These are phyloP conservation scores for Geoglossum glabrum DNA, from an alignment of 495 filamentous ascomycete genomes.

Conservation along the genomic window DNA sequence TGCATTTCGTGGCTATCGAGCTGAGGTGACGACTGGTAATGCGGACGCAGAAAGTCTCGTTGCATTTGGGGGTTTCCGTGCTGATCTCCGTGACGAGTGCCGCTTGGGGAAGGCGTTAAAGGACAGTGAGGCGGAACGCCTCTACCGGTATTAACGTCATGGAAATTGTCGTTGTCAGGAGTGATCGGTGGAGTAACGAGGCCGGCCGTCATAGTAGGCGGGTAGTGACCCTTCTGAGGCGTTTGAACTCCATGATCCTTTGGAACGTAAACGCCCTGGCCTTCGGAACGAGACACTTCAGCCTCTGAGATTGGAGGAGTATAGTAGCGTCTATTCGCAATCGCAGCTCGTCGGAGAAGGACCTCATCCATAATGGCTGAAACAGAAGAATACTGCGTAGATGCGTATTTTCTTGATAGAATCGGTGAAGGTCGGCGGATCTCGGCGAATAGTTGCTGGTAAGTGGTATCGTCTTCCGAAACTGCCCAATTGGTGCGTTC, in stretches of 20 bases:
- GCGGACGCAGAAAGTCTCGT: not conserved
- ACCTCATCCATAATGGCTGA: slow-evolving; percentile 69
- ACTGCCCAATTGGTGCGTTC: slow-evolving; percentile 60
- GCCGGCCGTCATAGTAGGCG: slow-evolving; percentile 47
- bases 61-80: not conserved
- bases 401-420: slow-evolving; percentile 72
- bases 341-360: slow-evolving; percentile 60
- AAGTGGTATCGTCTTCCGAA: slow-evolving; percentile 54
- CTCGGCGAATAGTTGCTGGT: slow-evolving; percentile 69
- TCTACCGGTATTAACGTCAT: not conserved
- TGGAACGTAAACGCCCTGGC: slow-evolving; percentile 24
- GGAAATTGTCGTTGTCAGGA: slow-evolving; percentile 32
- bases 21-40: not conserved
- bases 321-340: slow-evolving; percentile 29
- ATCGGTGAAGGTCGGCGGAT: slow-evolving; percentile 74
- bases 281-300: slow-evolving; percentile 7
- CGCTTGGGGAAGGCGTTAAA: not conserved
- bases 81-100: not conserved
- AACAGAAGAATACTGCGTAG: slow-evolving; percentile 59
- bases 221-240: slow-evolving; percentile 60
- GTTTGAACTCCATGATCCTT: slow-evolving; percentile 43
- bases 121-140: not conserved
- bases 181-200: slow-evolving; percentile 93
- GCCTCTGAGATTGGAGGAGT: not conserved
- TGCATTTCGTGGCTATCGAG: not conserved